phyloP scores from a whole-genome alignment of 768 basidiomycete species.

The Naganishia antarctica region DNA sequence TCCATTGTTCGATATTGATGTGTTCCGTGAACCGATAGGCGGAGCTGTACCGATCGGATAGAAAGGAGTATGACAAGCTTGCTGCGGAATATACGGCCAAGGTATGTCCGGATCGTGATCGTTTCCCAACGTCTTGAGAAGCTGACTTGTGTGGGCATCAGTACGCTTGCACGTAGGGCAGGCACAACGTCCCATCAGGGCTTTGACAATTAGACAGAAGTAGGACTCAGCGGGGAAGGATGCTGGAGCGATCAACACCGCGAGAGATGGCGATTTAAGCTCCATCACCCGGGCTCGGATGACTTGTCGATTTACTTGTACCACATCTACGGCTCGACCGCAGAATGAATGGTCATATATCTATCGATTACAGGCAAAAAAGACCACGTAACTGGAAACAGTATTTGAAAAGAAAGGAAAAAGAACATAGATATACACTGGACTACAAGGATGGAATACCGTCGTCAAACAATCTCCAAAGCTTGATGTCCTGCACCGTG shows the following conservation, averaged over 20 bases:
- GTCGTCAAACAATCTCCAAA: not conserved
- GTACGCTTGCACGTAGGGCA: no score
- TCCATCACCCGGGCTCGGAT: no score
- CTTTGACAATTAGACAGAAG: no score
- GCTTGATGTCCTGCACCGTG: constrained; percentile 18
- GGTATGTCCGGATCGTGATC: not conserved
- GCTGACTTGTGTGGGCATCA: no score
- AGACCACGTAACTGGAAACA: not conserved
- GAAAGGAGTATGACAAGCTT: constrained; percentile 39
- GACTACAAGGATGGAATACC: constrained; percentile 6
- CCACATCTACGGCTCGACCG: not conserved
- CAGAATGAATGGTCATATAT: not conserved
- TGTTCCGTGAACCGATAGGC: constrained; percentile 30
- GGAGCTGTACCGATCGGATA: constrained; percentile 41
- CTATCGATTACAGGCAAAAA: not conserved
- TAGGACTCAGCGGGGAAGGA: no score
- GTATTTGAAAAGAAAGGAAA: not conserved
- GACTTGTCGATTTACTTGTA: not conserved
- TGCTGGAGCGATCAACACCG: no score
- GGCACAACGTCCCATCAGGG: no score
- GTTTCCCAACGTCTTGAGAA: not conserved
- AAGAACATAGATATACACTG: constrained; percentile 16
- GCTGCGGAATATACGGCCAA: constrained; percentile 37
- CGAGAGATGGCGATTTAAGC: no score
- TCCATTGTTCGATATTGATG: not conserved